These are phyloP conservation scores for Chrysosporium keratinophilum DNA, from an alignment of 2,329 filamentous ascomycete species.

Conservation along the genomic window DNA sequence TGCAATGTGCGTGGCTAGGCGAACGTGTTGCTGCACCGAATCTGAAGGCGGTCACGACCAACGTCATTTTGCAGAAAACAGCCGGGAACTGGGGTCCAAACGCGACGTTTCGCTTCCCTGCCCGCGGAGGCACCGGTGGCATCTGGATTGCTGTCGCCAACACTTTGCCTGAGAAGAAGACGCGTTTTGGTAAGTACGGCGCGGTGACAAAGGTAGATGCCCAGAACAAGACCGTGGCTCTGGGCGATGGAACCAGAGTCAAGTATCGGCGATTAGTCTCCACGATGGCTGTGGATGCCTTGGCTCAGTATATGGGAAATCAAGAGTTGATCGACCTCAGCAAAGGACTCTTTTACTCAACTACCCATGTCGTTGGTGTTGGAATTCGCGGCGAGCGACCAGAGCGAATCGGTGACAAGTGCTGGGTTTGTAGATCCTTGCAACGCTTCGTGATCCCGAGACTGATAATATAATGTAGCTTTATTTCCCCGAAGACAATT, in stretches of 20 bases:
- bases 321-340: conserved; percentile 69
- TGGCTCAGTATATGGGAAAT: conserved; percentile 80
- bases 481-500: conserved; percentile 98
- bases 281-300: conserved; percentile 89
- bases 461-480: conserved; percentile 42
- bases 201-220: conserved; percentile 80
- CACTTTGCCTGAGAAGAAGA: conserved; percentile 86
- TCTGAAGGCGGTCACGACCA: conserved; percentile 84
- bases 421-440: conserved; percentile 60
- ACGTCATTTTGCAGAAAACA: conserved; percentile 90
- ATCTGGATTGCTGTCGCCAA: conserved; percentile 98
- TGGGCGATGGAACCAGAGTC: conserved; percentile 77
- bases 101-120: conserved; percentile 95
- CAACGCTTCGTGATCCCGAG: not conserved
- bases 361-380: conserved; percentile 93
- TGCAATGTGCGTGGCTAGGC: conserved; percentile 98
- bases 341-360: conserved; percentile 93
- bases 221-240: conserved; percentile 67
- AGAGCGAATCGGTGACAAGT: conserved; percentile 97
- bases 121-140: conserved; percentile 86
- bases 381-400: conserved; percentile 85
- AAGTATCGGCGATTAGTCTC: conserved; percentile 86
- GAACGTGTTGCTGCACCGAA: conserved; percentile 97
- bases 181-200: conserved; percentile 74
- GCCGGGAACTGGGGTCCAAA: conserved; percentile 98